phyloP scores from a whole-genome alignment of 768 basidiomycete species.

The Omphalotus guepiniiformis region DNA sequence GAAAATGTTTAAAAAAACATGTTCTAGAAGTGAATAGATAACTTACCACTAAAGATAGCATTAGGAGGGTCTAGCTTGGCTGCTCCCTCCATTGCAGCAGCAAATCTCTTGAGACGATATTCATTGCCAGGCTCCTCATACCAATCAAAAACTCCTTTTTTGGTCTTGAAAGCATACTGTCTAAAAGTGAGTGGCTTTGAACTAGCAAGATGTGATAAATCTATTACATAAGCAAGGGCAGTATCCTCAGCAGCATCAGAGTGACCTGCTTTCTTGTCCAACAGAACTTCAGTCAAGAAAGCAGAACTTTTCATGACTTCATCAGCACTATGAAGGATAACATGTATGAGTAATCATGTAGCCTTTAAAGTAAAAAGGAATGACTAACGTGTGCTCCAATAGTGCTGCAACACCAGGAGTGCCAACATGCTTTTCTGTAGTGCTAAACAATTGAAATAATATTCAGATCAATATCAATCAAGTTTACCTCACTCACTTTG shows the following conservation, averaged over 20 bases:
- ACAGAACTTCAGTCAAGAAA: not conserved
- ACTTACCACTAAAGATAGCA: constrained; percentile 5
- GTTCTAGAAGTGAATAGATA: not conserved
- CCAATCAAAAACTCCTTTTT: constrained; percentile 7
- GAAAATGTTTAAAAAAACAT: not conserved
- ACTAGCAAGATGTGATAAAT: not conserved
- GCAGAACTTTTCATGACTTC: constrained; percentile 2
- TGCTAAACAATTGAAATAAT: not conserved
- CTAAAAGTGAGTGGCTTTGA: constrained; percentile 1
- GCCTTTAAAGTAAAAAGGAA: too few species aligned
- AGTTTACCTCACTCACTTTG: constrained; percentile 11
- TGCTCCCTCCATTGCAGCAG: constrained; percentile 5
- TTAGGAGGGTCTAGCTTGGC: constrained; percentile 3
- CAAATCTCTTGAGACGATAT: constrained; percentile 3
- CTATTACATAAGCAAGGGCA: too few species aligned
- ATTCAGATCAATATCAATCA: not conserved
- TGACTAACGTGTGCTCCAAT: constrained; percentile 14
- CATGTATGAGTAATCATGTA: not conserved
- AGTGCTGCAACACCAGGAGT: constrained; percentile 14
- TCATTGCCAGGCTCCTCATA: constrained; percentile 4
- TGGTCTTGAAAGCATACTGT: not conserved
- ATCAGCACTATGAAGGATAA: constrained; percentile 1
- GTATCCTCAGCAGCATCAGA: too few species aligned
- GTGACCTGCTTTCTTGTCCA: too few species aligned
- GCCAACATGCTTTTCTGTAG: constrained; percentile 7